Evolutionary conservation across 495 filamentous ascomycete species (phyloP).

Genomic region (Xylaria venustula): DNA sequence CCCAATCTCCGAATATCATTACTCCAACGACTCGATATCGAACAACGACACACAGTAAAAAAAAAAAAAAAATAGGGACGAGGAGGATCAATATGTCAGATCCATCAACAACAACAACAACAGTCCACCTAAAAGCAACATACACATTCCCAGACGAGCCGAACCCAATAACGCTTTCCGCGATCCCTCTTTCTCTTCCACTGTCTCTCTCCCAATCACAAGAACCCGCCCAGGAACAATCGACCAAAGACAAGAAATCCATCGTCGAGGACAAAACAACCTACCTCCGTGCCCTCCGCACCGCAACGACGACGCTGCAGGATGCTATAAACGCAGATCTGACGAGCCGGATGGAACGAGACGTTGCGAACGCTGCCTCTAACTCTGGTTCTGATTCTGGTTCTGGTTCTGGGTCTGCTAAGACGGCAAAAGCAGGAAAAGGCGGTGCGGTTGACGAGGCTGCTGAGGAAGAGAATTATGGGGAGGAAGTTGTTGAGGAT

Average conservation of each 20-base stretch:
- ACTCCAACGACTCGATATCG: too few relatives aligned
- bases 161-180: constrained; percentile 22
- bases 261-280: constrained; percentile 53
- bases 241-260: too few relatives aligned
- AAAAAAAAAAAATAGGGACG: too few relatives aligned
- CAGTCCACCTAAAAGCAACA: constrained; percentile 35
- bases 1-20: too few relatives aligned
- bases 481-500: constrained; percentile 68
- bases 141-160: constrained; percentile 57
- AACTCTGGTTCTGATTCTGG: constrained; percentile 40
- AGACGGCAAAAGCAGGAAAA: neutral
- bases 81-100: too few relatives aligned
- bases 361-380: constrained; percentile 57
- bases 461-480: constrained; percentile 81
- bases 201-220: too few relatives aligned
- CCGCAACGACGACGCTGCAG: constrained; percentile 61
- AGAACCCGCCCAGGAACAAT: too few relatives aligned
- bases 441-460: constrained; percentile 21
- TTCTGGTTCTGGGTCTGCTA: neutral
- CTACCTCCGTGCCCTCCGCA: constrained; percentile 68
- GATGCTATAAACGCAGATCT: constrained; percentile 77
- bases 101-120: neutral
- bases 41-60: too few relatives aligned
- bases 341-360: constrained; percentile 85
- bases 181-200: constrained; percentile 36